These are phyloP conservation scores for Guillardia theta DNA, from an alignment of 78 protist genomes.

Conservation along the genomic window DNA sequence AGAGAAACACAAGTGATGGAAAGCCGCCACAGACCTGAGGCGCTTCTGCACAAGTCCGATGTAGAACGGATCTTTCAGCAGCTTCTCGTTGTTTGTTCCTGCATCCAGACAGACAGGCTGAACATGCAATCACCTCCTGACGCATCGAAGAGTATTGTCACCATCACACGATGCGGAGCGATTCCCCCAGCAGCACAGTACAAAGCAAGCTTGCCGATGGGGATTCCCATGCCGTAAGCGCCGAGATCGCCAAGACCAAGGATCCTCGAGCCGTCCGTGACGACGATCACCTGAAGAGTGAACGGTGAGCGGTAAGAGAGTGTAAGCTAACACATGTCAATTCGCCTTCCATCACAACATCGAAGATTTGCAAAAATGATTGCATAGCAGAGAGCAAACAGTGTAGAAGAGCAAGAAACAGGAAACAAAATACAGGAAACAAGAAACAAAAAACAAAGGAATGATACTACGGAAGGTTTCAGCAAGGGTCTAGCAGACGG, in stretches of 20 bases:
- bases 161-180: constrained; percentile 73
- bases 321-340: too few species aligned
- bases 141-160: too few species aligned
- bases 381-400: too few species aligned
- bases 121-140: too few species aligned
- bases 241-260: constrained; percentile 98
- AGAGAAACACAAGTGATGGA: not conserved
- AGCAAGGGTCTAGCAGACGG: too few species aligned
- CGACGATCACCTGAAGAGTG: constrained; percentile 91
- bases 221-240: constrained; percentile 93
- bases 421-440: too few species aligned
- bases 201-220: constrained; percentile 88
- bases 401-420: too few species aligned
- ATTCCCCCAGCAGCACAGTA: constrained; percentile 62
- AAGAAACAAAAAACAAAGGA: too few species aligned
- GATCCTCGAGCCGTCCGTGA: constrained; percentile 96
- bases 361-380: too few species aligned
- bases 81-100: constrained; percentile 78
- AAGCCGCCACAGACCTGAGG: not conserved
- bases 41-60: constrained; percentile 79
- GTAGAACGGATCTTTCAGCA: constrained; percentile 60
- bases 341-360: too few species aligned
- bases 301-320: too few species aligned
- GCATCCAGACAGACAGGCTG: constrained; percentile 77
- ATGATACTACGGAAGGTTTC: too few species aligned